Base-by-base conservation (phyloP, 106 monocot species). In the Dendrobium chrysotoxum region DNA sequence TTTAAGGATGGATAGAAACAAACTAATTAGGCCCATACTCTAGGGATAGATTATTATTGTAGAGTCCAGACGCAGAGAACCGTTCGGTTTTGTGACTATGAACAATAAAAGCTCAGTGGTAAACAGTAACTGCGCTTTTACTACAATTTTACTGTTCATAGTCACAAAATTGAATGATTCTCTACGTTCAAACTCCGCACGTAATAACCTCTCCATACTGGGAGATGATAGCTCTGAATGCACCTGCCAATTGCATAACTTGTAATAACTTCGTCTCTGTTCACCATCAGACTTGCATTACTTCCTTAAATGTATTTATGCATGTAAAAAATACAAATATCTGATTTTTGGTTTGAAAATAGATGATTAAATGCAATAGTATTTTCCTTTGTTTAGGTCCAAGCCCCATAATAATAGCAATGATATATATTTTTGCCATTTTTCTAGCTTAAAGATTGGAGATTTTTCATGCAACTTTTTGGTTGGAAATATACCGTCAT, bases 401-500 rank as follows among this genome's bases (percentile, higher is more conserved):
- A 65, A 40, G 16, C 73, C 75, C 76, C 66, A 79, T 23, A 85
- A 41, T 53, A 79, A 57, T 77, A 54, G 66, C 35, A 78, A 83
- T 77, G 87, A 87, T 15, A 78, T 82, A 13, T 17, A 73, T 40
- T 40, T 73, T 31, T 92, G 92, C 83, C 79, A 21, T 18, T 85
- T 79, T 40, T 66, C 83, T 79, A 64, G 50, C 17, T 71, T 92
- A 77, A 79, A 77, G 83, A 77, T 85, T 46, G 92, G 79, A 40
- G 92, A 89, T 85, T 92, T 92, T 77, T 92, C 92, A 21, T 92
- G 89, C 81, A 92, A 92, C 80, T 92, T 92, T 81, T 85, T 92
- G 42, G 82, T 68, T 80, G 92, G 92, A 80, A 87, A 89, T 78
- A 80, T 92, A 30, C 92, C 92, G 25, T 38, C 81, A 55, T 92